Base-by-base conservation (phyloP, 1,284 basidiomycete genomes). In the Tilletia indica region DNA sequence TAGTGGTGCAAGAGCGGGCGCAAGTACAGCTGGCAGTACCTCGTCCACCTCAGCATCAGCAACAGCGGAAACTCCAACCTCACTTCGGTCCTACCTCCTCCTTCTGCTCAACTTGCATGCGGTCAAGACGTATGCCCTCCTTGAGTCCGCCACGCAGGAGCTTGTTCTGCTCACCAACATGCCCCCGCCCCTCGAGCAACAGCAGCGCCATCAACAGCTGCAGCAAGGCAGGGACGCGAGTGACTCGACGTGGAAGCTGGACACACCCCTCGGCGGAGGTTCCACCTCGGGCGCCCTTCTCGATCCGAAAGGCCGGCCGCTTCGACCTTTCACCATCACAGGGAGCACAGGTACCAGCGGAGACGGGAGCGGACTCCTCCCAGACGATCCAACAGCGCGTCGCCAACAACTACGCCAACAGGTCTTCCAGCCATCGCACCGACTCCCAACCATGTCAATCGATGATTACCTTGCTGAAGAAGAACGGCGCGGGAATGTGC, bases 401-500 rank as follows among this genome's bases (percentile, higher is more conserved):
- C 80, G 85, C 8, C 90, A 87, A 80, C 74, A 87, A 25, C 92
- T 95, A 89, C 91, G 90, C 19, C 4, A 25, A 19, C 58, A 63
- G 31, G 94, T 98, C 2, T 99, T 98, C 86, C 89, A 90, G 16
- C 89, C 93, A 3, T 89, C 89, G n/a, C 90, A 97, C 83, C 89
- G 91, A 31, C 86, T 99, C 39, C 96, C 96, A 2, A 96, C 93
- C 0, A 98, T 99, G 97, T 89, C 91, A 0, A 90, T 99, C 77
- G 96, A 99, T 81, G 93, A 99, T 85, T 98, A 96, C 82, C 88
- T 99, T 31, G 90, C 92, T 77, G 90, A 94, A 73, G 96, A 99
- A 83, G 86, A 88, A 69, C 86, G 90, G 73, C 87, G 92, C 68
- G 94, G 95, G 0, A 95, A 94, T 71, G 90, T 98, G 79, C 90